A percentile compares a stretch with the other conserved stretches of the same genome.
Conservation (phyloP, 1,284 basidiomycete species). For the Trichosporon asahii region DNA sequence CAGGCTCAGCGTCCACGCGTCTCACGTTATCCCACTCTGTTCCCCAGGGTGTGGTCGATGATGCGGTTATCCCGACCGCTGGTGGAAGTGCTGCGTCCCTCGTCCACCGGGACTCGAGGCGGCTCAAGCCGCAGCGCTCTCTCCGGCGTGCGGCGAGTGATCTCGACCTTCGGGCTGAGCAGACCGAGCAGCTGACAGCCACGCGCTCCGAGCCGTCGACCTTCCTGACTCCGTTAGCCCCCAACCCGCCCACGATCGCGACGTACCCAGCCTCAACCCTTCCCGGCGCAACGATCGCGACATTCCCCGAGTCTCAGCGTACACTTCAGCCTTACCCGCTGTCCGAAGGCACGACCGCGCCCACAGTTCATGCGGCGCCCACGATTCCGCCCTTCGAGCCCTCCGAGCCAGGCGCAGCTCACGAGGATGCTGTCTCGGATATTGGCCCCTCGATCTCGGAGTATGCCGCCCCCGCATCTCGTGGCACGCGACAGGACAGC, state of each 20-base stretch:
- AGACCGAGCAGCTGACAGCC: neutral
- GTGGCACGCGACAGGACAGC: neutral
- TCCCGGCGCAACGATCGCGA: neutral
- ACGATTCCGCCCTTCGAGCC: neutral
- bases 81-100: constrained; percentile 42
- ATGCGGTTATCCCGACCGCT: constrained; percentile 43
- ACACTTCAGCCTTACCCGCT: neutral
- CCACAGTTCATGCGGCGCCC: neutral
- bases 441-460: neutral
- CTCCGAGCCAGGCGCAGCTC: neutral
- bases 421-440: neutral
- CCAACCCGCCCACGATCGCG: neutral
- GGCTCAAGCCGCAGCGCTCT: constrained; percentile 37
- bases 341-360: neutral
- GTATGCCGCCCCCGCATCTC: neutral
- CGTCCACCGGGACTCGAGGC: constrained; percentile 39
- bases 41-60: constrained; percentile 32
- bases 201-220: constrained; percentile 12
- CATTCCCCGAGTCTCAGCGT: neutral
- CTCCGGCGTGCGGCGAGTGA: constrained; percentile 48
- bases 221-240: neutral
- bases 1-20: constrained; percentile 44
- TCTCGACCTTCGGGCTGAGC: constrained; percentile 33
- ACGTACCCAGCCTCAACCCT: neutral
- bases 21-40: constrained; percentile 20